Base-by-base conservation (phyloP, 2,329 filamentous ascomycete species). In the Cordyceps cicadae region DNA sequence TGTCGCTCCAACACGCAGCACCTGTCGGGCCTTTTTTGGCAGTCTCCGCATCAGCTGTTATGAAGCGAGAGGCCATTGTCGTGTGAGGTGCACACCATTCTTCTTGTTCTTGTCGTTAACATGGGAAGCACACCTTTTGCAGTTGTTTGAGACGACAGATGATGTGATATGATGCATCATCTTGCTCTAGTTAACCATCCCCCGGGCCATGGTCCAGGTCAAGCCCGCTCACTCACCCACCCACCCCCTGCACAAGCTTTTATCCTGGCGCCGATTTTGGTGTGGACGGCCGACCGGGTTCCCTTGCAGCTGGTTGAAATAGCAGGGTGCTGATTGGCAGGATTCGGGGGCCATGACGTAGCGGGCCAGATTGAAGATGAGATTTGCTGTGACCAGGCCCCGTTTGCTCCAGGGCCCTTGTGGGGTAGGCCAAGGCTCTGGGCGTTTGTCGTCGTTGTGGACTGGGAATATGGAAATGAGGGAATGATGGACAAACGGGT, bases 351-450 rank as follows among this genome's bases (percentile, higher is more conserved):
- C 54, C 14, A 62, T 62, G 60, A 58, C 54, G 54, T 62, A 52
- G 24, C n/a, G 17, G 59, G 5, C 43, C 45, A 61, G 39, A 46
- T 52, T 54, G 54, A 3, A 62, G 60, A 62, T 62, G 54, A 58
- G 60, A 62, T 62, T 62, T 58, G 54, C 59, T 54, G 51, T 55
- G 21, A 41, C 34, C 52, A 60, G 46, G 41, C 56, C 48, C 56
- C 39, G 24, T 53, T 29, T 17, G 17, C 43, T 29, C 29, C 51
- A 49, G 45, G 52, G 52, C 45, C 59, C 17, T 29, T 60, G 52
- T 60, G 59, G 59, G 52, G 59, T 60, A 51, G 24, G 21, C 29
- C 12, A 17, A 17, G 2, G 29, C n/a, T 14, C 41, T 26, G 34
- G 24, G 15, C 11, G 14, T 4, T n/a, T 17, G 17, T 17, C 5